Evolutionary conservation across 2,329 filamentous ascomycete genomes (phyloP).

Genomic region (Trichoderma sp.): DNA sequence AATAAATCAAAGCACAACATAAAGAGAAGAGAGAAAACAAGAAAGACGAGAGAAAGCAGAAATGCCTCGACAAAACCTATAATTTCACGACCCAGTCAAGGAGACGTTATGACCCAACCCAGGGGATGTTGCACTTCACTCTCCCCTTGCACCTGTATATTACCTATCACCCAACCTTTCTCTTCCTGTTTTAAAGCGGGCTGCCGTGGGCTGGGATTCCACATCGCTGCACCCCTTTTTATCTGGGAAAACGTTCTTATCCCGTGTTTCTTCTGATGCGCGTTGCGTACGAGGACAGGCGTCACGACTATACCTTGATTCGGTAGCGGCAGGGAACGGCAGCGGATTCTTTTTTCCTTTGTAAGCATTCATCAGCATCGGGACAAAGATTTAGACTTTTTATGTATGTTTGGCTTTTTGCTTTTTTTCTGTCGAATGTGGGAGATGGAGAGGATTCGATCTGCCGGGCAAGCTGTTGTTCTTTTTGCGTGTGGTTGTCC

Average conservation of each 20-base stretch:
- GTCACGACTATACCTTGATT: conserved; percentile 3
- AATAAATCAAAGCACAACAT: not conserved
- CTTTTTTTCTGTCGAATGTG: not conserved
- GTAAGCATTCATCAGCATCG: conserved; percentile 25
- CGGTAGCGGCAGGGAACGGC: not conserved
- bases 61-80: not conserved
- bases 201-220: conserved; percentile 18
- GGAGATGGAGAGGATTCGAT: conserved; percentile 2
- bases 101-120: not conserved
- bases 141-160: conserved; percentile 15
- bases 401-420: conserved; percentile 22
- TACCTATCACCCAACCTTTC: not conserved
- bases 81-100: conserved; percentile 10
- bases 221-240: conserved; percentile 13
- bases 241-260: conserved; percentile 1
- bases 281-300: not conserved
- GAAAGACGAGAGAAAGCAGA: not conserved
- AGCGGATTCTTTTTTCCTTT: conserved; percentile 5
- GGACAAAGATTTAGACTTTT: conserved; percentile 14
- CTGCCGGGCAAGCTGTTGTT: conserved; percentile 14
- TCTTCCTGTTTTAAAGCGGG: not conserved
- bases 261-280: not conserved
- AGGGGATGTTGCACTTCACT: not conserved
- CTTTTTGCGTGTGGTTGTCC: not conserved
- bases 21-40: not conserved